Evolutionary conservation across 1,139 yeast species (phyloP), one percentile per base, ranked within the genome.

Genomic region (Nakaseomyces delphensis): DNA sequence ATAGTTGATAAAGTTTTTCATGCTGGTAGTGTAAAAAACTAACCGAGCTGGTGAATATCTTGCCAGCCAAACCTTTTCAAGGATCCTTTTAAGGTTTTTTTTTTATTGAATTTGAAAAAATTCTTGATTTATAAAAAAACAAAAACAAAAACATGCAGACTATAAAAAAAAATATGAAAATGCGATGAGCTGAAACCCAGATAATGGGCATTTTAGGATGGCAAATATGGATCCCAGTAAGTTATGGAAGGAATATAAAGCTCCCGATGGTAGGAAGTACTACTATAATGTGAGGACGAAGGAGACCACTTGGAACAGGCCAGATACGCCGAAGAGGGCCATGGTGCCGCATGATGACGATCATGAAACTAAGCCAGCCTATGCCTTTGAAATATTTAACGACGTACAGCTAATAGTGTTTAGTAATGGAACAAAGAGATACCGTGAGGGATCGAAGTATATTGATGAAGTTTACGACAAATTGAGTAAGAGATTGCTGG

Each of bases 261-360:
- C 83, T 46, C 79, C 76, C 3, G 76, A 77, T 42, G 94, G 94
- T 0, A 68, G 78, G 31, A 68, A 68, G 3, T 33, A 33, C 27
- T 33, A 20, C 27, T 33, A 33, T 18, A 33, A 33, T 21, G 37
- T 21, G 18, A 33, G 4, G 27, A 83, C 94, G 0, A 73, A 77
- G 45, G 77, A 77, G 51, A 78, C 95, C 0, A 79, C 82, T 37
- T 86, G 96, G 95, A 83, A 81, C 5, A 74, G 77, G 49, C 96
- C 96, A 0, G 75, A 67, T 24, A 7, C 32, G 21, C 27, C 27
- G 29, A 28, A 29, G 25, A 15, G 21, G 29, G n/a, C n/a, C n/a
- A n/a, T n/a, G n/a, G n/a, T n/a, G n/a, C n/a, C n/a, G n/a, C n/a
- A n/a, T n/a, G n/a, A n/a, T n/a, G n/a, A n/a, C n/a, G n/a, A n/a